These are phyloP conservation scores for Stachybotrys chartarum DNA, from an alignment of 2,329 filamentous ascomycete genomes.

Conservation along the genomic window DNA sequence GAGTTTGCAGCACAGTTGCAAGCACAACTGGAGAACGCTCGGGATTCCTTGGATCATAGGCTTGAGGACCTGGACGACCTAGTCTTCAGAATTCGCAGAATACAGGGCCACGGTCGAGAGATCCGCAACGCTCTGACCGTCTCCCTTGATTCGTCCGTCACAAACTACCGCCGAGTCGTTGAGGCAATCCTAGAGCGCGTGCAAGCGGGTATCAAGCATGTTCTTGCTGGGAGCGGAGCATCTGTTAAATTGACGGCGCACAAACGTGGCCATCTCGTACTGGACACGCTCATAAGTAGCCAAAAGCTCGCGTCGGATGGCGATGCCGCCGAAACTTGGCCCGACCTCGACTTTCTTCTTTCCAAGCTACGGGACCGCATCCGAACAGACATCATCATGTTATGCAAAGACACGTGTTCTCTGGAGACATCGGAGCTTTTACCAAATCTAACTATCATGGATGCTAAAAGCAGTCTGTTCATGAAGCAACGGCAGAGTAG, in stretches of 20 bases:
- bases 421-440: slow-evolving; percentile 25
- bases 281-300: slow-evolving; percentile 38
- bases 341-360: slow-evolving; percentile 10
- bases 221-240: slow-evolving; percentile 38
- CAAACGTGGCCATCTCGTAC: slow-evolving; percentile 45
- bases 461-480: slow-evolving; percentile 7
- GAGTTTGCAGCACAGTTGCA: slow-evolving; percentile 35
- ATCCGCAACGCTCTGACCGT: slow-evolving; percentile 39
- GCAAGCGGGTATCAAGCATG: slow-evolving; percentile 41
- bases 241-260: slow-evolving; percentile 39
- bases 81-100: slow-evolving; percentile 37
- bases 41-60: slow-evolving; percentile 33
- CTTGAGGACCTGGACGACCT: slow-evolving; percentile 38
- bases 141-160: slow-evolving; percentile 31
- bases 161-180: slow-evolving; percentile 35
- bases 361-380: slow-evolving; percentile 36
- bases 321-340: background rate
- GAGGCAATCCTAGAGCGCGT: slow-evolving; percentile 44
- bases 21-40: slow-evolving; percentile 24
- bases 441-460: slow-evolving; percentile 17
- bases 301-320: background rate
- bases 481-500: slow-evolving; percentile 4
- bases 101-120: slow-evolving; percentile 38
- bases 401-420: slow-evolving; percentile 44
- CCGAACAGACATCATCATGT: slow-evolving; percentile 37